Conservation (phyloP, 1,284 basidiomycete genomes). For the Malassezia slooffiae region DNA sequence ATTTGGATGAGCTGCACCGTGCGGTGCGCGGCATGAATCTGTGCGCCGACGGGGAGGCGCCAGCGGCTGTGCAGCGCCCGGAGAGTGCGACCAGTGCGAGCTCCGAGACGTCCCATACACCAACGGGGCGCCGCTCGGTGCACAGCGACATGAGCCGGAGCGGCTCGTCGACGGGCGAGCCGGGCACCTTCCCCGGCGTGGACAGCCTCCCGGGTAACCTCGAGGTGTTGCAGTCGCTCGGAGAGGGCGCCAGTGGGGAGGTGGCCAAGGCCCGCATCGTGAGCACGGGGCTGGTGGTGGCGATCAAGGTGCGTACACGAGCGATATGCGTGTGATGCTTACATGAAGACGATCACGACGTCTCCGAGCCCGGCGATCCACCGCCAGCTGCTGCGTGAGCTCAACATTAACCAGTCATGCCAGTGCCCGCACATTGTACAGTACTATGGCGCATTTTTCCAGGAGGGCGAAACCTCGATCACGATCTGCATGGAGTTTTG, state of each 20-base stretch:
- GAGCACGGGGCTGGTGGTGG: slow-evolving; percentile 68
- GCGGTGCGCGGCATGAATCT: not conserved
- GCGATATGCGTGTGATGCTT: not conserved
- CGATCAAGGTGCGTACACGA: slow-evolving; percentile 68
- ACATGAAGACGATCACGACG: slow-evolving; percentile 67
- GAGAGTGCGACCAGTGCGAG: too few relatives aligned
- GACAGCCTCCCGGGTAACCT: slow-evolving; percentile 51
- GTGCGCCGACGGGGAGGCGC: too few relatives aligned
- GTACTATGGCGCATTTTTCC: slow-evolving; percentile 90
- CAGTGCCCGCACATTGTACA: slow-evolving; percentile 77
- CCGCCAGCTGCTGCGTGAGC: slow-evolving; percentile 82
- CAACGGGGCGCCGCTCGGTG: not conserved
- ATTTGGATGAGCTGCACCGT: slow-evolving; percentile 10
- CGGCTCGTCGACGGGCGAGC: slow-evolving; percentile 1
- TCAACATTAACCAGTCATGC: slow-evolving; percentile 75
- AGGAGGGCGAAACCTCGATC: slow-evolving; percentile 79
- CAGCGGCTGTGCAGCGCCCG: too few relatives aligned
- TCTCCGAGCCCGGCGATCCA: slow-evolving; percentile 73
- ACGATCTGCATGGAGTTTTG: slow-evolving; percentile 92
- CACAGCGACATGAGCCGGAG: slow-evolving; percentile 5
- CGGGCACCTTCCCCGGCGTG: not conserved
- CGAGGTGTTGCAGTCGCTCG: slow-evolving; percentile 63
- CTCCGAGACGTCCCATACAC: too few relatives aligned
- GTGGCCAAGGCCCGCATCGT: slow-evolving; percentile 80
- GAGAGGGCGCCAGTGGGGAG: slow-evolving; percentile 90